Evolutionary conservation across 345 rosid species (phyloP), one percentile per base, ranked within the genome.

Genomic region (Hirschfeldia incana): DNA sequence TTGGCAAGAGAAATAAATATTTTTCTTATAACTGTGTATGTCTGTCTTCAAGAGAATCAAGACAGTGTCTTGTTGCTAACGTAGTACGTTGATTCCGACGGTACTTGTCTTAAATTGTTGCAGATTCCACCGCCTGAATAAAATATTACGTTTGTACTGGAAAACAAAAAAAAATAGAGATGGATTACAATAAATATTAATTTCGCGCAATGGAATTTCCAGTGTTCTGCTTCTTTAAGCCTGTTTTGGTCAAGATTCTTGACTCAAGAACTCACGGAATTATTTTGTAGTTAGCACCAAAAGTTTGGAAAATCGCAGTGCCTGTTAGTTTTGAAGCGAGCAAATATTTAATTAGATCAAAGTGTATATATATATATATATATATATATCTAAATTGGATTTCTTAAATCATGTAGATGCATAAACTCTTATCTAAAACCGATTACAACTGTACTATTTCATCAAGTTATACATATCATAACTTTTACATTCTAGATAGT

Each of bases 81-180:
- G 69, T 51, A 63, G 62, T 70, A 59, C 13, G 68, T 75, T 59
- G 68, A 44, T 57, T 75, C n/a, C 70, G 60, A 75, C 76, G 68
- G 80, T 80, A 75, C 76, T 80, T 80, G 80, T 75, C 76, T 26
- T 28, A 57, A 8, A 3, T 32, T 59, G 16, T 75, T 65, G 76
- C 76, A 80, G 76, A 70, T 57, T 80, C 80, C 69, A 44, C 70
- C 53, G 58, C 76, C 13, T 75, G 6, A 64, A 66, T 71, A 12
- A 69, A 21, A 11, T 55, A 44, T 67, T 61, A 73, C 33, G 78
- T 42, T 72, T 33, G n/a, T 64, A 34, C 68, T 70, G 57, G 37
- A 29, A 9, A 53, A 16, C 3, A 2, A 33, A 15, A 8, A 8
- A n/a, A 64, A 64, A 13, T 13, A 29, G 65, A 12, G n/a, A 27